A percentile compares a stretch with the other conserved stretches of the same genome.
Evolutionary conservation across 1,284 basidiomycete genomes (phyloP).

Genomic region (Ceratobasidium sp.): DNA sequence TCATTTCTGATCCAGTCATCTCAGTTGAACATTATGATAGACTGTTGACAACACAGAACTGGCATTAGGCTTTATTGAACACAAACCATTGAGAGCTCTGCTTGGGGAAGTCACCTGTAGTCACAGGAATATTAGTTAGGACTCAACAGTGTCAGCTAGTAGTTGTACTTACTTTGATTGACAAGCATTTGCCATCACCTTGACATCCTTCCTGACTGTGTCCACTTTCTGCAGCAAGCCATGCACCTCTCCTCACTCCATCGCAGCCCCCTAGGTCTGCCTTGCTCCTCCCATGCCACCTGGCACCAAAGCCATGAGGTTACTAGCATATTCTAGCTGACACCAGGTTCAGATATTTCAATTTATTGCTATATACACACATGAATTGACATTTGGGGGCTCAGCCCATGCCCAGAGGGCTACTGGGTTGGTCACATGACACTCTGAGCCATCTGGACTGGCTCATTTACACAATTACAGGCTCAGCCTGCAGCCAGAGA

Average conservation of each 20-base stretch:
- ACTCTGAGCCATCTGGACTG: too few relatives aligned
- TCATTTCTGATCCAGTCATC: constrained; percentile 51
- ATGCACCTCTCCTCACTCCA: constrained; percentile 67
- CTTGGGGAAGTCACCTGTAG: constrained; percentile 73
- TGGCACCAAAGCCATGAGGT: constrained; percentile 60
- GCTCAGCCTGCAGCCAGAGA: too few relatives aligned
- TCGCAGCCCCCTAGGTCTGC: constrained; percentile 58
- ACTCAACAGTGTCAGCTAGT: neutral
- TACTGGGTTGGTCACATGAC: too few relatives aligned
- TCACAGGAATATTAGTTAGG: constrained; percentile 1
- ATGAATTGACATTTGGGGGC: too few relatives aligned
- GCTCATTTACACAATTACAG: too few relatives aligned
- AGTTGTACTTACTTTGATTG: constrained; percentile 49
- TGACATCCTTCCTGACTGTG: neutral
- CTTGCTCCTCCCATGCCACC: constrained; percentile 62
- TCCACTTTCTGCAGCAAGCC: constrained; percentile 49
- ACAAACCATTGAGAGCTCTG: constrained; percentile 70
- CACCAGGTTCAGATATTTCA: too few relatives aligned
- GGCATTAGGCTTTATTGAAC: constrained; percentile 28
- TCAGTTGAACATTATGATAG: constrained; percentile 41
- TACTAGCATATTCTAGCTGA: too few relatives aligned
- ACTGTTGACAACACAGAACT: constrained; percentile 51
- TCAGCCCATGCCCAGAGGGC: too few relatives aligned
- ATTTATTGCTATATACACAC: too few relatives aligned
- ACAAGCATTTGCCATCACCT: constrained; percentile 34